Evolutionary conservation across 352 stramenopile species (phyloP).

Genomic region (Pythium apleroticum): DNA sequence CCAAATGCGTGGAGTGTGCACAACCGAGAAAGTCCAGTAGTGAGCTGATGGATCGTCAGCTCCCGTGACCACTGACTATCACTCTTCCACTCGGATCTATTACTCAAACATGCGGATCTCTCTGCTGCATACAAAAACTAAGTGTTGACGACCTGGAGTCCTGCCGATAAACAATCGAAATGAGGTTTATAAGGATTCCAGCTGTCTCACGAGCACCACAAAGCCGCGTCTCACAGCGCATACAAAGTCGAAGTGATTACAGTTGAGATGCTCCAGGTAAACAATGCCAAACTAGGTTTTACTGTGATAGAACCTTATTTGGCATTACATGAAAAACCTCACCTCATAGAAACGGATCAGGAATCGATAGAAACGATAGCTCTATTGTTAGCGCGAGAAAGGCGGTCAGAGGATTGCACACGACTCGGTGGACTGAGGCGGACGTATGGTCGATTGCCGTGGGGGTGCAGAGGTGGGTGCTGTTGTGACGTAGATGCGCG

Average conservation of each 20-base stretch:
- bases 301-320: slow-evolving; percentile 7
- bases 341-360: not conserved
- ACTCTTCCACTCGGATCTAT: slow-evolving; percentile 1
- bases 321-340: no score
- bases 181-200: slow-evolving; percentile 4
- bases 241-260: slow-evolving; percentile 25
- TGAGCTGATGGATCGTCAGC: slow-evolving; percentile 9
- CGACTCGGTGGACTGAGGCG: not conserved
- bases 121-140: slow-evolving; percentile 13
- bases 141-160: slow-evolving; percentile 3
- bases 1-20: not conserved
- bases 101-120: not conserved
- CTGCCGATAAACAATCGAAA: slow-evolving; percentile 3
- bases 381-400: not conserved
- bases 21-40: slow-evolving; percentile 24
- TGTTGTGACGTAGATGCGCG: not conserved
- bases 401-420: not conserved
- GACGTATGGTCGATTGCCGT: not conserved
- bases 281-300: slow-evolving; percentile 24
- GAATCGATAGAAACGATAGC: not conserved
- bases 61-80: slow-evolving; percentile 10
- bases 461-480: not conserved
- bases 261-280: slow-evolving; percentile 3
- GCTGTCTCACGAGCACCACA: not conserved
- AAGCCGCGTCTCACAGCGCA: not conserved